Percentiles rank a stretch among this genome's conserved stretches.
phyloP scores from a whole-genome alignment of 495 filamentous ascomycete genomes.

The Rusavskia elegans region DNA sequence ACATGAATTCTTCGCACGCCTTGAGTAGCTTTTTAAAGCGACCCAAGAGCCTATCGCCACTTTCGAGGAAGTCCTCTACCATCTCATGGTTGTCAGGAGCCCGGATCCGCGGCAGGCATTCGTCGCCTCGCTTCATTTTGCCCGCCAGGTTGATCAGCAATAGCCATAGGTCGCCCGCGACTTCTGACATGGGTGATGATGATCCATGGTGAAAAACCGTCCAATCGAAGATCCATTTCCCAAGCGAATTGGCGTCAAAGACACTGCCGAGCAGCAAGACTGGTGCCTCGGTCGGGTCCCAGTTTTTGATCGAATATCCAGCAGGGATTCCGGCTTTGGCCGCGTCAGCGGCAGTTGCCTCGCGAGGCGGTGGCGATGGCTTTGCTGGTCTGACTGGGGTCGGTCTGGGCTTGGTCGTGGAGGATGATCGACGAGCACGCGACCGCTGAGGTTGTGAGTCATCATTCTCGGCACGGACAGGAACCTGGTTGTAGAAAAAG shows the following conservation, averaged over 20 bases:
- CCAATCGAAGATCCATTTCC: constrained; percentile 99
- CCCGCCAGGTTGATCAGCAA: constrained; percentile 89
- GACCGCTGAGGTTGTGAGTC: constrained; percentile 25
- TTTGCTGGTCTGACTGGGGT: constrained; percentile 21
- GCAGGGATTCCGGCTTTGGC: constrained; percentile 65
- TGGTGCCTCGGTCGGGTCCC: constrained; percentile 87
- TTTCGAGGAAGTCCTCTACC: constrained; percentile 82
- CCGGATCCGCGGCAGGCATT: constrained; percentile 60
- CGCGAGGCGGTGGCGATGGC: constrained; percentile 27
- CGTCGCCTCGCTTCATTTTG: constrained; percentile 85
- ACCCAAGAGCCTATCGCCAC: constrained; percentile 72
- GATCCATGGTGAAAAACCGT: constrained; percentile 85
- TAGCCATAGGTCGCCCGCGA: constrained; percentile 91
- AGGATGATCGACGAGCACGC: constrained; percentile 30
- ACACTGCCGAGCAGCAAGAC: constrained; percentile 91
- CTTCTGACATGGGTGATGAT: constrained; percentile 72
- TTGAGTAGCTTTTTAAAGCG: constrained; percentile 80
- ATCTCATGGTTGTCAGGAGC: constrained; percentile 58
- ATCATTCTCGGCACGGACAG: constrained; percentile 27
- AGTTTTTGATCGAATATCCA: constrained; percentile 96
- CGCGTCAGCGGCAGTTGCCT: constrained; percentile 78
- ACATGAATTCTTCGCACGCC: constrained; percentile 87
- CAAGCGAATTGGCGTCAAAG: constrained; percentile 92
- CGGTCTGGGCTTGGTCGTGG: constrained; percentile 27
- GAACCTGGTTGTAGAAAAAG: constrained; percentile 34